Evolutionary conservation across 2,329 filamentous ascomycete species (phyloP), one percentile per base, ranked within the genome.

Genomic region (Bipolaris victoriae): DNA sequence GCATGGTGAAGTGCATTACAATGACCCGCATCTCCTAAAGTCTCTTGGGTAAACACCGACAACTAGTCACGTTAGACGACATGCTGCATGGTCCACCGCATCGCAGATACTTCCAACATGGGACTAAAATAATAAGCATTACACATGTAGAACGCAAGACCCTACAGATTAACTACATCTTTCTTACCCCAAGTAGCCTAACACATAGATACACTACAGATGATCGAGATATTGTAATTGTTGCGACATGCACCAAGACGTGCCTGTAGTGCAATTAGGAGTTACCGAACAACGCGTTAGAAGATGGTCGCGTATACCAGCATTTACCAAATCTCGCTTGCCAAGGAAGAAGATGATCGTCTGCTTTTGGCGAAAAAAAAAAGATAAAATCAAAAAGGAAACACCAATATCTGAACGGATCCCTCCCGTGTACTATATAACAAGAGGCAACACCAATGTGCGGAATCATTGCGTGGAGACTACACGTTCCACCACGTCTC

Each of bases 1-100:
- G 54, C 2, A 74, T 66, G 3, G 61, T 69, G 41, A 64, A 71
- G 58, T 72, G 71, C 22, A 71, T 68, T 15, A 72, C 40, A 7
- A 73, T 61, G 2, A 70, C 62, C 67, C 69, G 72, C 16, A 26
- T 65, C 63, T 52, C 60, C 41, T 4, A 58, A 11, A 3, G 65
- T 60, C 1, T 57, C 48, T 1, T 65, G 58, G 7, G 62, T 43
- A 13, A 59, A 51, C 11, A 51, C 18, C n/a, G 65, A 68, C 69
- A 65, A 72, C 64, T 67, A 67, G n/a, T 68, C 63, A n/a, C 67
- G 65, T 11, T 65, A 36, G 7, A 66, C 49, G 2, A 74, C 41
- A 5, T 55, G 37, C 3, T 54, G 51, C 3, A 72, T 49, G 7
- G 49, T 35, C 13, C 26, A 29, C 70, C 68, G 5, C 52, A 55